Base-by-base conservation (phyloP, 805 yeast genomes). In the Candida jianshihensis region DNA sequence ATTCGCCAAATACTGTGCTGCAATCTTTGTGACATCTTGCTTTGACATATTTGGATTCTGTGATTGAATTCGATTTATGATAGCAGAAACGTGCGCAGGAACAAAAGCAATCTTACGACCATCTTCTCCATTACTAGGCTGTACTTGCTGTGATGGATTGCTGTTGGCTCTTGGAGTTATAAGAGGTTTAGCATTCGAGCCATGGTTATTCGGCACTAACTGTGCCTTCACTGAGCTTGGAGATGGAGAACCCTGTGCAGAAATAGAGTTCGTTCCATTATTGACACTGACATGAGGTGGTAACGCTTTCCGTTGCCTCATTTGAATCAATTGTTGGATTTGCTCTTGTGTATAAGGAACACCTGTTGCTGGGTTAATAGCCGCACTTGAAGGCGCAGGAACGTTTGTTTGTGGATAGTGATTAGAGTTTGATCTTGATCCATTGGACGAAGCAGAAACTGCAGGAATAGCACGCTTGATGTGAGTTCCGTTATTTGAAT, bases 11-110 rank as follows among this genome's bases (percentile, higher is more conserved):
- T 78, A 77, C 13, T 77, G 68, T 3, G 81, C 81, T 3, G 86
- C 85, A 38, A 78, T 63, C 39, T 74, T 71, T 3, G 81, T 75
- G 1, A 79, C 83, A 47, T 79, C 81, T 38, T 74, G 80, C 41
- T 76, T 76, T 10, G 75, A 64, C 51, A 77, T 59, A 22, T 66
- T 70, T 2, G 87, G 87, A 51, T 79, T 73, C 47, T 77, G 77
- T n/a, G 70, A 59, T 51, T 78, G 83, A 36, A 79, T 78, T 31
- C 78, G 75, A 44, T 67, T 73, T 39, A 79, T 73, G 29, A 79
- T 70, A 1, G 82, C 79, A 9, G 82, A 70, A 4, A 79, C 81
- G 46, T 79, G 85, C 1, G 78, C 73, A 12, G 78, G 75, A 0
- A 77, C 71, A 54, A 76, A 71, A 30, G 44, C 33, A 8, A 37